Evolutionary conservation across 2,329 filamentous ascomycete species (phyloP).

Genomic region (Leptosphaerulina australis): DNA sequence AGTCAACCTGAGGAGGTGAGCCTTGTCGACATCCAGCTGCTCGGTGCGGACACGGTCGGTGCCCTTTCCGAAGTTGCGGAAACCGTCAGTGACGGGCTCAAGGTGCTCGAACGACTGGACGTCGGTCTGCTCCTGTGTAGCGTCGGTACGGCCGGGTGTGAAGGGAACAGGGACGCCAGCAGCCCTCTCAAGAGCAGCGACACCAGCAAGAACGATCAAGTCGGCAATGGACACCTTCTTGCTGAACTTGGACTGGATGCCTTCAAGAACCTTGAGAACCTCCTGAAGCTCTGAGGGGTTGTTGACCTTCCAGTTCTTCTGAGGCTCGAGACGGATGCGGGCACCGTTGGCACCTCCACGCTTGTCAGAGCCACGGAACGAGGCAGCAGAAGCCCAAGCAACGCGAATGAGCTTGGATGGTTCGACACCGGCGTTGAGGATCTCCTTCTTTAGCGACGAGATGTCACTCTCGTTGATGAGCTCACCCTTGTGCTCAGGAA

Average conservation of each 20-base stretch:
- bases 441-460: conserved; percentile 69
- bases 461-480: conserved; percentile 68
- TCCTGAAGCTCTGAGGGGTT: conserved; percentile 69
- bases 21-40: conserved; percentile 73
- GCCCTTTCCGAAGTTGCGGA: conserved; percentile 77
- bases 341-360: conserved; percentile 82
- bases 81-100: conserved; percentile 73
- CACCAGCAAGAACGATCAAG: conserved; percentile 76
- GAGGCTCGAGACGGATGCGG: conserved; percentile 74
- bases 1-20: conserved; percentile 71
- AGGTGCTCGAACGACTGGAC: conserved; percentile 67
- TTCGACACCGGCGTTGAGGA: conserved; percentile 67
- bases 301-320: conserved; percentile 76
- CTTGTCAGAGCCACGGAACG: conserved; percentile 69
- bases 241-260: conserved; percentile 65
- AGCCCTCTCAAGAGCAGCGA: conserved; percentile 74
- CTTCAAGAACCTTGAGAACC: conserved; percentile 67
- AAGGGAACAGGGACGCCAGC: conserved; percentile 71
- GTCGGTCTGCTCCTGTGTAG: conserved; percentile 74
- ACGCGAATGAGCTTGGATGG: conserved; percentile 65
- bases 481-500: conserved; percentile 65
- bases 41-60: conserved; percentile 67
- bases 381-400: conserved; percentile 47
- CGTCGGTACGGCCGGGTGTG: conserved; percentile 73
- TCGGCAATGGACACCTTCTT: conserved; percentile 82